These are phyloP conservation scores for Phanerochaete sordida DNA, from an alignment of 768 basidiomycete species.

Conservation along the genomic window DNA sequence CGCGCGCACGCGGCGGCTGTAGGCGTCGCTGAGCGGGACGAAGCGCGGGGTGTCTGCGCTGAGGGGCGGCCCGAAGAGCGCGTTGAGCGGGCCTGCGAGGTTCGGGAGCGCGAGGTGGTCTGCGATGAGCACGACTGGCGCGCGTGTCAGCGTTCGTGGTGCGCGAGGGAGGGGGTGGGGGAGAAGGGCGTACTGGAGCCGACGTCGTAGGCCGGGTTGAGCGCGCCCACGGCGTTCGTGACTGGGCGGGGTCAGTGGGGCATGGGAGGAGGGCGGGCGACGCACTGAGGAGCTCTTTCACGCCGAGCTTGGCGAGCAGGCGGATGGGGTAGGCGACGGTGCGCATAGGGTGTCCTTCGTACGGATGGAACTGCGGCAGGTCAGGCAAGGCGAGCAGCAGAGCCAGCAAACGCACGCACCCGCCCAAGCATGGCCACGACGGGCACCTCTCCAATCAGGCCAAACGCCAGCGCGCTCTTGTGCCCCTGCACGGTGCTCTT, in stretches of 20 bases:
- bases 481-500: conserved; percentile 84
- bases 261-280: conserved; percentile 1
- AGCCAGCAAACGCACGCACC: conserved; percentile 40
- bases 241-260: conserved; percentile 39
- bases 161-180: background rate
- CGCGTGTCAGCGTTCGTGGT: background rate
- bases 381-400: background rate
- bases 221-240: conserved; percentile 84
- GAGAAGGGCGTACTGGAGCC: conserved; percentile 74
- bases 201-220: conserved; percentile 69
- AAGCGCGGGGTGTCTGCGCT: conserved; percentile 67
- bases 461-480: conserved; percentile 77
- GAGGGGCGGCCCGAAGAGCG: conserved; percentile 69
- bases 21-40: conserved; percentile 80
- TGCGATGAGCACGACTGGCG: conserved; percentile 72
- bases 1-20: conserved; percentile 45
- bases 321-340: conserved; percentile 78
- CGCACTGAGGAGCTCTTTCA: conserved; percentile 73
- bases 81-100: conserved; percentile 68
- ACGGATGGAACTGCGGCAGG: conserved; percentile 69
- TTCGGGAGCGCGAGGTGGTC: conserved; percentile 85
- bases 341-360: conserved; percentile 74
- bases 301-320: conserved; percentile 73
- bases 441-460: conserved; percentile 66
- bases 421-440: conserved; percentile 90